Conservation (phyloP, 2,329 filamentous ascomycete genomes). For the Calonectria pseudoreteaudii region DNA sequence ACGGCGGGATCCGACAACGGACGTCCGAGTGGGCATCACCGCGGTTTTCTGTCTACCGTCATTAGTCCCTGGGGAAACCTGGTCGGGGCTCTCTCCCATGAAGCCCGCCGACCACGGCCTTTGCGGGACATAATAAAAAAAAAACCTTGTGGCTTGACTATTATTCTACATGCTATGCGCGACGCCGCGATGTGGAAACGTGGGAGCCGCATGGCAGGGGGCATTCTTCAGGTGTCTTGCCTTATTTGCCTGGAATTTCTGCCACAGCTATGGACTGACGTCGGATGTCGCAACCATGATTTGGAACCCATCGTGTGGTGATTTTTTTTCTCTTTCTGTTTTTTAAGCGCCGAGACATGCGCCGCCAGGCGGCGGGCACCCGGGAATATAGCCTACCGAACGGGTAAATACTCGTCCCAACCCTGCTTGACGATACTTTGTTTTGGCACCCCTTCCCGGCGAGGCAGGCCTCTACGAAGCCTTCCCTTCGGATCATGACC, state of each 20-base stretch:
- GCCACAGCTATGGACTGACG: conserved; percentile 24
- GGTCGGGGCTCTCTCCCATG: conserved; percentile 9
- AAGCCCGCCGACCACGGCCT: conserved; percentile 22
- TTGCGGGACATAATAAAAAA: conserved; percentile 11
- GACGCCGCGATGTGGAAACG: neutral
- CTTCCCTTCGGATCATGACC: conserved; percentile 42
- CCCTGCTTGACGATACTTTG: conserved; percentile 3
- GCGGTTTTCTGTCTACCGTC: conserved; percentile 31
- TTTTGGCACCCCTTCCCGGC: conserved; percentile 16
- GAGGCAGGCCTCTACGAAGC: conserved; percentile 5
- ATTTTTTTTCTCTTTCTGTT: neutral
- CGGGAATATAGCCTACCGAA: conserved; percentile 21
- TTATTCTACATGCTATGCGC: conserved; percentile 3
- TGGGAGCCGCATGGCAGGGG: conserved; percentile 3
- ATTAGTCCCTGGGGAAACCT: conserved; percentile 29
- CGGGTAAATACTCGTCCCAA: conserved; percentile 17
- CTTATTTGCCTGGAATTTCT: conserved; percentile 1
- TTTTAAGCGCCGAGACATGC: conserved; percentile 12
- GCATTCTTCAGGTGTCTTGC: neutral
- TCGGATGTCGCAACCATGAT: conserved; percentile 7
- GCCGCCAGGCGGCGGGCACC: conserved; percentile 17
- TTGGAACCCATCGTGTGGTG: conserved; percentile 24
- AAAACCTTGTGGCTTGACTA: conserved; percentile 16
- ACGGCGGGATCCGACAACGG: conserved; percentile 41
- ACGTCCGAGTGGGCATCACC: conserved; percentile 32